Evolutionary conservation across 768 basidiomycete species (phyloP).

Genomic region (Crepidotus variabilis): DNA sequence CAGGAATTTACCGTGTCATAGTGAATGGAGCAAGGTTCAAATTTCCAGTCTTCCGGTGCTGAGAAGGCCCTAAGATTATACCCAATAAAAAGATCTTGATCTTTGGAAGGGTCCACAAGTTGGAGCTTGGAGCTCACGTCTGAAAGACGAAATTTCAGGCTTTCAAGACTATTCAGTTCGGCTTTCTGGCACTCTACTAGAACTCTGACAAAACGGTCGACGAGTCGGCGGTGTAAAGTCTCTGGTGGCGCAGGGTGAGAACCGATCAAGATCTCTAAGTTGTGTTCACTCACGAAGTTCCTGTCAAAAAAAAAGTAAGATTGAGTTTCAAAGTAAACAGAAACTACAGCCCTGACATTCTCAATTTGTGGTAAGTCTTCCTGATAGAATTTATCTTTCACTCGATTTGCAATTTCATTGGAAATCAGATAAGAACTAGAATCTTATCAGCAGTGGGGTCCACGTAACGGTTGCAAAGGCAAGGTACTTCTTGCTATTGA

Average conservation of each 20-base stretch:
- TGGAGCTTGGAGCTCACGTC: conserved; percentile 44
- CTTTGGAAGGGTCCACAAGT: conserved; percentile 51
- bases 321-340: conserved; percentile 5
- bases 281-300: conserved; percentile 56
- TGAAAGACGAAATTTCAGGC: conserved; percentile 46
- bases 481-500: conserved; percentile 74
- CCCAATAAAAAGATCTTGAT: conserved; percentile 70
- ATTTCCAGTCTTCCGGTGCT: conserved; percentile 62
- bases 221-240: conserved; percentile 62
- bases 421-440: conserved; percentile 67
- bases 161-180: conserved; percentile 55
- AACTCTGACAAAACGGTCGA: conserved; percentile 50
- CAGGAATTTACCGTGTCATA: conserved; percentile 65
- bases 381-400: conserved; percentile 69
- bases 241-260: conserved; percentile 37
- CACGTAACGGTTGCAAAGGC: background rate
- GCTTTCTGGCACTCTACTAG: conserved; percentile 58
- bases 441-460: background rate
- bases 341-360: conserved; percentile 47
- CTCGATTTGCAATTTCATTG: conserved; percentile 62
- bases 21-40: conserved; percentile 69
- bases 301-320: conserved; percentile 32
- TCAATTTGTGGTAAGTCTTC: conserved; percentile 66
- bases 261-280: background rate
- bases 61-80: conserved; percentile 67